Percentiles rank a stretch among this genome's conserved stretches.
phyloP scores from a whole-genome alignment of 331 rosid genomes.

The Quercus lobata region DNA sequence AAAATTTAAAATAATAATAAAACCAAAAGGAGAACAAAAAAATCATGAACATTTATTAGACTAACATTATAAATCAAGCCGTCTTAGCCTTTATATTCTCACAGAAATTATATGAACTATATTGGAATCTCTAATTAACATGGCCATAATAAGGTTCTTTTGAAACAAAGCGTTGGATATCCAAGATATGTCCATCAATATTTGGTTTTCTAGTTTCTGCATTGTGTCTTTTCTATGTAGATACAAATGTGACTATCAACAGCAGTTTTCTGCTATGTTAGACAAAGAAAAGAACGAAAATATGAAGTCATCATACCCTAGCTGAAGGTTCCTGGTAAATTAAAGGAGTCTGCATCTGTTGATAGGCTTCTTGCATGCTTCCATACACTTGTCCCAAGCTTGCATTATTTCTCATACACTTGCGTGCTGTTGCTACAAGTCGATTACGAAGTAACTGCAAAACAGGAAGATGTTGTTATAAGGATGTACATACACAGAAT shows the following conservation, averaged over 20 bases:
- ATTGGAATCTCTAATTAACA: neutral
- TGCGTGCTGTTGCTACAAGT: slow-evolving; percentile 52
- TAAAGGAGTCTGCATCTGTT: slow-evolving; percentile 70
- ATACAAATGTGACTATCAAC: neutral
- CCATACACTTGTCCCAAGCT: slow-evolving; percentile 63
- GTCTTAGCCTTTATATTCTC: neutral
- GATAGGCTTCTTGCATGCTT: slow-evolving; percentile 71
- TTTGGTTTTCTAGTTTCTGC: neutral
- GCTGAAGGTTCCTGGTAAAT: slow-evolving; percentile 47
- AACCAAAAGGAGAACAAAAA: neutral
- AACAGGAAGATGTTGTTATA: slow-evolving; percentile 10
- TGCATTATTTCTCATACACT: slow-evolving; percentile 45
- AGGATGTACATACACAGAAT: neutral
- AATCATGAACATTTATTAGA: neutral
- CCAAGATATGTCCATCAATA: neutral
- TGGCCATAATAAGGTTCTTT: neutral
- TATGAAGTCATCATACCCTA: slow-evolving; percentile 31
- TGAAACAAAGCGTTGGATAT: neutral
- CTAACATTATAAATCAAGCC: neutral
- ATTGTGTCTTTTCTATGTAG: neutral
- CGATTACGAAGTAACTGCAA: slow-evolving; percentile 53
- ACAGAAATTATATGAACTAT: neutral
- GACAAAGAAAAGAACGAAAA: neutral
- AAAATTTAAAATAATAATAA: neutral
- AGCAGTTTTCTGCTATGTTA: neutral